Evolutionary conservation across 1,139 yeast genomes (phyloP), one percentile per base, ranked within the genome.

Genomic region (Candida glucosophila): DNA sequence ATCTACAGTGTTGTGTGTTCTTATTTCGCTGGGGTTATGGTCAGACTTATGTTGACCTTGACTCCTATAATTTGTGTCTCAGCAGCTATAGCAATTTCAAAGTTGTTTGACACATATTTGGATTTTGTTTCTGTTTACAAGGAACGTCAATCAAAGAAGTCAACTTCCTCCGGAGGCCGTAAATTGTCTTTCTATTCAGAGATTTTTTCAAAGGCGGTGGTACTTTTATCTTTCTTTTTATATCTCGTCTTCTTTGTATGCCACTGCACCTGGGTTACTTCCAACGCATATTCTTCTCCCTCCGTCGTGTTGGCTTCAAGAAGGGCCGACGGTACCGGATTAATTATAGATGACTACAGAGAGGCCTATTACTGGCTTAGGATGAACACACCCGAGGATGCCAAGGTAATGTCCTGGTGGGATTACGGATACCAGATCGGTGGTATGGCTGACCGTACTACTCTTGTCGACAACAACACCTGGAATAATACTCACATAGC

Each of bases 401-500:
- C 96, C 25, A 86, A 83, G 55, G 80, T 92, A 36, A 85, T 92
- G 81, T 81, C 97, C 5, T 92, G 99, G 99, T 92, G 99, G 99
- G 99, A 92, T 65, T 92, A 92, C 51, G 99, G 99, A 29, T 92
- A 92, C 57, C 99, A 92, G 59, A 92, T 92, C 47, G 98, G 98
- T 42, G 99, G 99, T 35, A 90, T 92, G 97, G 98, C 98, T 23
- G 98, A 92, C 57, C 76, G 98, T 52, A 90, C 98, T 37, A 92
- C 99, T 4, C 69, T 92, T 41, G 99, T 92, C 22, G 99, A 92
- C 55, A 92, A 92, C 69, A 92, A 92, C 57, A 92, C 99, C 7
- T 92, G 99, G 99, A 92, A 92, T 54, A 92, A 92, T 61, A 92
- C 99, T 4, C 99, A 92, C 52, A 92, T 92, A 57, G 99, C 98